Evolutionary conservation across 306 rosid genomes (phyloP).

Genomic region (Vigna nakashimae): DNA sequence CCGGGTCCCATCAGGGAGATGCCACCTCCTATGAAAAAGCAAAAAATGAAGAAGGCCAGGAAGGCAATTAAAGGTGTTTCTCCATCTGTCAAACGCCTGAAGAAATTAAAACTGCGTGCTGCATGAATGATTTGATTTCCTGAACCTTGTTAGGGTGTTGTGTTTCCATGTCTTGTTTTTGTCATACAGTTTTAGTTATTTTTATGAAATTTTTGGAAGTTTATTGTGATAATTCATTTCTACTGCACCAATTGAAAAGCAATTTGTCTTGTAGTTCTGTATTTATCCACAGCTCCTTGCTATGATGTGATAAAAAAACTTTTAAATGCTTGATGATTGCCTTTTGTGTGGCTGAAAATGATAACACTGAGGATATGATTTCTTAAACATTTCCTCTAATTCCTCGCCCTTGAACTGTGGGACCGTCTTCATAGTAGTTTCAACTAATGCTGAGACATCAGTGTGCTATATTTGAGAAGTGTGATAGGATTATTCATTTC

Average conservation of each 20-base stretch:
- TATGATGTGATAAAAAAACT: neutral
- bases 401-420: neutral
- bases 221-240: slow-evolving; percentile 48
- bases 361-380: slow-evolving; percentile 3
- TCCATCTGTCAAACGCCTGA: slow-evolving; percentile 68
- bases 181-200: slow-evolving; percentile 30
- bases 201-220: slow-evolving; percentile 40
- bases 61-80: slow-evolving; percentile 60
- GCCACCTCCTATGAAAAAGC: slow-evolving; percentile 59
- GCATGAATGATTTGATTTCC: slow-evolving; percentile 42
- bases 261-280: slow-evolving; percentile 37
- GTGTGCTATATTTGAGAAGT: neutral
- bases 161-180: slow-evolving; percentile 43
- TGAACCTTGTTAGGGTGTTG: slow-evolving; percentile 35
- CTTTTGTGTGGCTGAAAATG: slow-evolving; percentile 4
- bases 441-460: neutral
- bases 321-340: slow-evolving; percentile 8
- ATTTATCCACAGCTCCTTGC: slow-evolving; percentile 15
- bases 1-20: slow-evolving; percentile 94
- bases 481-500: slow-evolving; percentile 1
- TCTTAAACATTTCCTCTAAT: neutral
- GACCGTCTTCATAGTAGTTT: neutral
- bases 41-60: slow-evolving; percentile 70
- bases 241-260: slow-evolving; percentile 42
- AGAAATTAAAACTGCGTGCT: slow-evolving; percentile 65